Evolutionary conservation across 2,329 filamentous ascomycete species (phyloP).

Genomic region (Alternaria sp.): DNA sequence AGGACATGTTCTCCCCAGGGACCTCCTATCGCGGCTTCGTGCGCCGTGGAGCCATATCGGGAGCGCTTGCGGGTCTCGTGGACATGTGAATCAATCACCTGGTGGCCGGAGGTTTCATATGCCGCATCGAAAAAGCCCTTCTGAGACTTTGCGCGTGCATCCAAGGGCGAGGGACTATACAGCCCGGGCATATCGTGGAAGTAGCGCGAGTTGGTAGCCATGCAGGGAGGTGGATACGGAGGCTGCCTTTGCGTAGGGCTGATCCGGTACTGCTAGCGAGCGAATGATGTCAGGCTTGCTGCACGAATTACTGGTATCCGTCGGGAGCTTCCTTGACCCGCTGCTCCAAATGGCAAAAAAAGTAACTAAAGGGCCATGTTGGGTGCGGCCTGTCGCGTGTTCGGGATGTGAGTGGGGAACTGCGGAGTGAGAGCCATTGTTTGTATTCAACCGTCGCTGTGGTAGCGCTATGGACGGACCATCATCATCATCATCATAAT

Average conservation of each 20-base stretch:
- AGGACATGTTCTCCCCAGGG: slow-evolving; percentile 32
- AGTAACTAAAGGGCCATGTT: slow-evolving; percentile 31
- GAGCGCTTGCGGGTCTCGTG: slow-evolving; percentile 46
- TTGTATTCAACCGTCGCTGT: slow-evolving; percentile 24
- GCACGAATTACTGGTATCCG: slow-evolving; percentile 11
- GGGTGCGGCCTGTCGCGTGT: slow-evolving; percentile 14
- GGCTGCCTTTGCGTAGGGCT: slow-evolving; percentile 28
- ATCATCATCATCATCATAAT: not conserved
- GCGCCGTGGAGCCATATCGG: slow-evolving; percentile 28
- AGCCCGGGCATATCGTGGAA: slow-evolving; percentile 41
- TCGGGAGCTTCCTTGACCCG: slow-evolving; percentile 9
- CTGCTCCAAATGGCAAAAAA: slow-evolving; percentile 12
- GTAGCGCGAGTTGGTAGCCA: slow-evolving; percentile 31
- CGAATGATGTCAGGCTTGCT: slow-evolving; percentile 23
- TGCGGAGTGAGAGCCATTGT: slow-evolving; percentile 25
- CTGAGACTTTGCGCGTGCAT: slow-evolving; percentile 24
- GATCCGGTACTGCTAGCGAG: slow-evolving; percentile 11
- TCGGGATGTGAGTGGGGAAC: slow-evolving; percentile 15
- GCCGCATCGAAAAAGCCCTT: slow-evolving; percentile 31
- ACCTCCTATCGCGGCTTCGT: slow-evolving; percentile 21
- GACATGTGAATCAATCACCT: slow-evolving; percentile 39
- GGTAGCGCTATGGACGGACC: slow-evolving; percentile 15
- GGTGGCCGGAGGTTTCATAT: slow-evolving; percentile 36
- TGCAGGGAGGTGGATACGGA: slow-evolving; percentile 29
- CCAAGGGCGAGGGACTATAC: slow-evolving; percentile 29